Base-by-base conservation (phyloP, 257 asterid species). In the Euphrasia confusa region DNA sequence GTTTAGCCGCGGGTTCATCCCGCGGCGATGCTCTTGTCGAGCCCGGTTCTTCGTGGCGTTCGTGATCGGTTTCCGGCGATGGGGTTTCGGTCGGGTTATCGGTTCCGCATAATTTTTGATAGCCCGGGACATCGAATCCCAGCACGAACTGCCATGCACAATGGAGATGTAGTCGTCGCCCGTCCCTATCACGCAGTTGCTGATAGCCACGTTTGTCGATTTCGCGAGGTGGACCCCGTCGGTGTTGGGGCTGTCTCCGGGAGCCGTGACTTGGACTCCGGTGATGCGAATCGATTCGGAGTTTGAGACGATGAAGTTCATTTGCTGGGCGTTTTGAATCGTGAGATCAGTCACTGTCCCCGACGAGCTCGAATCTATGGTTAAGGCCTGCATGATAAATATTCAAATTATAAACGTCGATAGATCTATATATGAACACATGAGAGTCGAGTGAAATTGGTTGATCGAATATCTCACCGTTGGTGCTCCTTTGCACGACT, bases 81-180 rank as follows among this genome's bases (percentile, higher is more conserved):
- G n/a, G n/a, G n/a, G n/a, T n/a, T n/a, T n/a, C n/a, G n/a, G n/a
- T n/a, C n/a, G n/a, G n/a, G n/a, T n/a, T n/a, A n/a, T n/a, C n/a
- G n/a, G n/a, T n/a, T n/a, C n/a, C n/a, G n/a, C n/a, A n/a, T n/a
- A n/a, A n/a, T n/a, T n/a, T n/a, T n/a, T n/a, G n/a, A n/a, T n/a
- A n/a, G n/a, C n/a, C n/a, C n/a, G n/a, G n/a, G n/a, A n/a, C n/a
- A n/a, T n/a, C n/a, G n/a, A n/a, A n/a, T n/a, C n/a, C n/a, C n/a
- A n/a, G n/a, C n/a, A n/a, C n/a, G n/a, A 79, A 82, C 92, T 82
- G 33, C 74, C 96, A 56, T 76, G 88, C 12, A 91, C 98, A 63
- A 91, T 91, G 32, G 98, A 91, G 78, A 91, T 37, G 75, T 97
- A 91, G 45, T 91, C 98, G 64, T 91, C 98, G 15, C 98, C 98